These are phyloP conservation scores for Leishmania gerbilli DNA, from an alignment of 208 protist species.

Conservation along the genomic window DNA sequence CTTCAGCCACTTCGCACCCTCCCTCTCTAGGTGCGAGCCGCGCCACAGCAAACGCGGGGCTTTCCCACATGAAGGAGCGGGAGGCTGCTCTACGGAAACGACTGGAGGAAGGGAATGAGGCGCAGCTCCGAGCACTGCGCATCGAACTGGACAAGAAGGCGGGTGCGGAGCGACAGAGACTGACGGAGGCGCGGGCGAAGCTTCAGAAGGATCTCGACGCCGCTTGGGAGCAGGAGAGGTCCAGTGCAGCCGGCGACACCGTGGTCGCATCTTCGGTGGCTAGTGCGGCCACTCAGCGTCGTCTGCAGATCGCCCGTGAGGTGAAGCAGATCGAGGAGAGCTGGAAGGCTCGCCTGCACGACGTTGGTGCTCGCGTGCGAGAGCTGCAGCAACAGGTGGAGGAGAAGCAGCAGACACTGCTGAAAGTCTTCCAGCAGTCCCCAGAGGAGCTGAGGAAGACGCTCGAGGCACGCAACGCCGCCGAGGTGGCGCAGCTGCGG, in stretches of 20 bases:
- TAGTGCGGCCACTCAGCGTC: constrained; percentile 12
- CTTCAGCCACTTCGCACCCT: constrained; percentile 6
- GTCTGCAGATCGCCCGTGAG: constrained; percentile 23
- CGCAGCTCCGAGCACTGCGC: constrained; percentile 35
- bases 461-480: constrained; percentile 30
- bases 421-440: constrained; percentile 13
- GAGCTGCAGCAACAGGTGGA: constrained; percentile 29
- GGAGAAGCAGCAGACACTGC: constrained; percentile 29
- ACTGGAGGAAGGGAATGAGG: constrained; percentile 58
- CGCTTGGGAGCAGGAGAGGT: constrained; percentile 27
- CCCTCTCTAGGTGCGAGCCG: neutral
- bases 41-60: neutral
- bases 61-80: constrained; percentile 47
- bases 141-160: constrained; percentile 42
- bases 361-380: constrained; percentile 26
- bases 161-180: constrained; percentile 27
- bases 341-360: constrained; percentile 29
- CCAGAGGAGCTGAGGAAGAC: constrained; percentile 29
- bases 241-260: neutral
- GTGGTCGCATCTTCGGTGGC: neutral
- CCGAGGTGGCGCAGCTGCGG: constrained; percentile 29
- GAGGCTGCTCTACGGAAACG: constrained; percentile 57
- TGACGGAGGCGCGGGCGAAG: constrained; percentile 18
- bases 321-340: constrained; percentile 43
- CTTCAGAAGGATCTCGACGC: constrained; percentile 32